Evolutionary conservation across 441 rosid genomes (phyloP).

Genomic region (Raphanus hybrid): DNA sequence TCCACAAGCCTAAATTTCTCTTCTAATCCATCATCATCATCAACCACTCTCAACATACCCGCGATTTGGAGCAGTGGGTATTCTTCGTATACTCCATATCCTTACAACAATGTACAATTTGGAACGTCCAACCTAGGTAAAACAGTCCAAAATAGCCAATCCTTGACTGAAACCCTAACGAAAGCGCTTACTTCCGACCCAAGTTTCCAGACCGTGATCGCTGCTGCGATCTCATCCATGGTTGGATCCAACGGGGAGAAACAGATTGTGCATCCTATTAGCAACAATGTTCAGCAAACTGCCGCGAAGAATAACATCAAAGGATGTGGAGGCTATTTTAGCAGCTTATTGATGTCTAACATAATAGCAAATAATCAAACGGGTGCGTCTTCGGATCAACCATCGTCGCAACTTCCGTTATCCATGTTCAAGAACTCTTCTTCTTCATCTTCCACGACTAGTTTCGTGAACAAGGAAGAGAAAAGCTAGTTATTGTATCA

Average conservation of each 20-base stretch:
- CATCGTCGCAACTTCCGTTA: conserved; percentile 42
- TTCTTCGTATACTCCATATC: conserved; percentile 40
- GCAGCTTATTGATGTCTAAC: conserved; percentile 55
- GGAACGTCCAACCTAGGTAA: conserved; percentile 33
- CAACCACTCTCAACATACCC: conserved; percentile 50
- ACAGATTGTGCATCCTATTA: conserved; percentile 21
- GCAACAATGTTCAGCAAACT: conserved; percentile 33
- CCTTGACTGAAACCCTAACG: conserved; percentile 67
- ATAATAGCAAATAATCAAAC: conserved; percentile 42
- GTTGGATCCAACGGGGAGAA: conserved; percentile 50
- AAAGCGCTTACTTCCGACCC: conserved; percentile 74
- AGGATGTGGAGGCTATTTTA: conserved; percentile 56
- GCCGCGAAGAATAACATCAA: conserved; percentile 39
- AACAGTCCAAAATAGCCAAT: conserved; percentile 44
- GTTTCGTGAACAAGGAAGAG: conserved; percentile 46
- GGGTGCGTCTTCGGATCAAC: conserved; percentile 41
- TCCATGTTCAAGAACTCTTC: conserved; percentile 52
- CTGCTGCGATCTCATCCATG: conserved; percentile 73
- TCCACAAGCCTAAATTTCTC: conserved; percentile 61
- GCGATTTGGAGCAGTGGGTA: conserved; percentile 56
- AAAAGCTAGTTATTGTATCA: conserved; percentile 45
- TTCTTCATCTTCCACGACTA: conserved; percentile 43
- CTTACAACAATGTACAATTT: conserved; percentile 43
- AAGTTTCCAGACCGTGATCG: conserved; percentile 62
- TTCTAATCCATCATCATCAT: conserved; percentile 52